phyloP scores from a whole-genome alignment of 208 protist genomes.

The Acanthamoeba culbertsoni region DNA sequence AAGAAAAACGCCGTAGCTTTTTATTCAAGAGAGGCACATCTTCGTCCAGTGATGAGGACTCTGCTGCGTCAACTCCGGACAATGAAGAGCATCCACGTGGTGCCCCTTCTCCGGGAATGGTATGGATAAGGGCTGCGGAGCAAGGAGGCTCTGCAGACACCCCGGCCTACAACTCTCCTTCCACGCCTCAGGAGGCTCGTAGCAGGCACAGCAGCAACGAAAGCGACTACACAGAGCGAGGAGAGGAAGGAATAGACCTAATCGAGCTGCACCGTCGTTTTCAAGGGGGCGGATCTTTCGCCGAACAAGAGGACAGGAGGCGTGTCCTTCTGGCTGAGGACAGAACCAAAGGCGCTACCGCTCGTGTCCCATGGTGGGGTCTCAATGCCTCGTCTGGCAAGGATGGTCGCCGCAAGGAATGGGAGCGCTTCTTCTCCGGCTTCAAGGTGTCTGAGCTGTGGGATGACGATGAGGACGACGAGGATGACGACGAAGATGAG shows the following conservation, averaged over 20 bases:
- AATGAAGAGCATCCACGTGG: background rate
- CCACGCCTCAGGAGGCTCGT: too few relatives aligned
- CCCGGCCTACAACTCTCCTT: too few relatives aligned
- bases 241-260: conserved; percentile 19
- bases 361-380: background rate
- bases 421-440: conserved; percentile 37
- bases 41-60: background rate
- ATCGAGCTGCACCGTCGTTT: conserved; percentile 21
- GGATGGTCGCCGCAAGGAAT: conserved; percentile 28
- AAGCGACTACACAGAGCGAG: background rate
- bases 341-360: background rate
- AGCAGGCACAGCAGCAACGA: background rate
- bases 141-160: background rate
- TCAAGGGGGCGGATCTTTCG: background rate
- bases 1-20: background rate
- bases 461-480: background rate
- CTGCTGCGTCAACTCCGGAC: background rate
- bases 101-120: background rate
- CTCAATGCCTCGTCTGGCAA: conserved; percentile 46
- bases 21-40: background rate
- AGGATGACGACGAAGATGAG: background rate
- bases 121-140: background rate
- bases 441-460: conserved; percentile 42
- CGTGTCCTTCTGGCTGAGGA: background rate
- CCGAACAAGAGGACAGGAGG: background rate